These are phyloP conservation scores for Botryosphaeria dothidea DNA, from an alignment of 2,329 filamentous ascomycete genomes.

Conservation along the genomic window DNA sequence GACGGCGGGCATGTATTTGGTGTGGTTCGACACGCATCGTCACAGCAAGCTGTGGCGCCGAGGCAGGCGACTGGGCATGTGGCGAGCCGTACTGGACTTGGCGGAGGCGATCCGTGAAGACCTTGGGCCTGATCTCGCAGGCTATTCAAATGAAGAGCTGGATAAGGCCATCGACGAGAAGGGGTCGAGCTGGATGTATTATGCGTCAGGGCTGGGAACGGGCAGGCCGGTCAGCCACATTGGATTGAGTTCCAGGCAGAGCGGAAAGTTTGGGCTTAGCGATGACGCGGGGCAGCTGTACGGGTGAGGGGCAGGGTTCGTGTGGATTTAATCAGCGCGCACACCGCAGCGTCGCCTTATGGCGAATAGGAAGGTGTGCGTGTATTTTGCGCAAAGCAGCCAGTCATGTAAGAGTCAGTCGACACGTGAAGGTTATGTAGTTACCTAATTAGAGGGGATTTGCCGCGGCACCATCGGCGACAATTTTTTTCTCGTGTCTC, in stretches of 20 bases:
- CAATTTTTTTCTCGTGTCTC: conserved; percentile 4
- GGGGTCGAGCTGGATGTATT: conserved; percentile 3
- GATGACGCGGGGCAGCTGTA: conserved; percentile 3
- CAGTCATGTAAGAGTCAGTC: background rate
- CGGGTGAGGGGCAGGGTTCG: background rate
- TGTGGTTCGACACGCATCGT: conserved; percentile 18
- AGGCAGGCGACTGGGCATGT: conserved; percentile 13
- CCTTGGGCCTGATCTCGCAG: conserved; percentile 1
- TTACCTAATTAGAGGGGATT: conserved; percentile 7
- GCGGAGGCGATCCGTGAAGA: conserved; percentile 15
- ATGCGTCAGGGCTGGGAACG: background rate
- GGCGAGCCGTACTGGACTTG: conserved; percentile 13
- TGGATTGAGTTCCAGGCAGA: background rate
- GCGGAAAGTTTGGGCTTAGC: conserved; percentile 4
- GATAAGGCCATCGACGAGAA: conserved; percentile 11
- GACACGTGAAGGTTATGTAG: background rate
- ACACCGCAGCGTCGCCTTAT: background rate
- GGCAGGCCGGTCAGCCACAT: conserved; percentile 9
- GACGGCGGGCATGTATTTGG: conserved; percentile 14
- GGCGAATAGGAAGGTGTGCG: background rate
- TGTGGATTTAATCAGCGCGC: background rate
- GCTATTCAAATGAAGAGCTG: conserved; percentile 12
- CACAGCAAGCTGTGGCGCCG: conserved; percentile 10
- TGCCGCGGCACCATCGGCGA: conserved; percentile 1
- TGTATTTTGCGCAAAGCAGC: background rate